A percentile compares a stretch with the other conserved stretches of the same genome.
Conservation (phyloP, 192 early-diverging fungal species). For the Coemansia sp. region DNA sequence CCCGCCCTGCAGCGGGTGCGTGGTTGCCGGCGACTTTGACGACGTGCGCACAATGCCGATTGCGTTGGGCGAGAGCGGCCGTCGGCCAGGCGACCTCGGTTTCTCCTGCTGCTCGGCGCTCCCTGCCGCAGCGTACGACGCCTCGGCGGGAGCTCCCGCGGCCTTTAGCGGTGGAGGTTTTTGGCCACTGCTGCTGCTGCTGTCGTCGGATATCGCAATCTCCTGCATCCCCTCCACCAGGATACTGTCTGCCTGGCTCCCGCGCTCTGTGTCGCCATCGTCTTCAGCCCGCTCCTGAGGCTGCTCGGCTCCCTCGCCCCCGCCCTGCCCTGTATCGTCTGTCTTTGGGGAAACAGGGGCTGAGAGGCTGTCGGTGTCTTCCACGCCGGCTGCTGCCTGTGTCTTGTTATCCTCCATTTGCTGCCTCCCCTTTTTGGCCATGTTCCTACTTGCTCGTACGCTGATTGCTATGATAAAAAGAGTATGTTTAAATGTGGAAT, state of each 20-base stretch:
- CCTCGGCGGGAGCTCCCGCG: not conserved
- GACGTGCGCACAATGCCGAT: constrained; percentile 20
- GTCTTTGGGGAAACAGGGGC: too few species aligned
- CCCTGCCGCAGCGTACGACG: not conserved
- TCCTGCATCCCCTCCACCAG: not conserved
- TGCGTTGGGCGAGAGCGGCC: constrained; percentile 9
- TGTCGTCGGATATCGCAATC: not conserved
- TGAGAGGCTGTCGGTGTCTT: too few species aligned
- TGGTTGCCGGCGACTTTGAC: constrained; percentile 21
- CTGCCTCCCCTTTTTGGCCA: too few species aligned
- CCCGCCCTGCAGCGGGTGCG: constrained; percentile 25
- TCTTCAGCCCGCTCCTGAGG: too few species aligned
- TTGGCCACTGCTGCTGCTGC: not conserved
- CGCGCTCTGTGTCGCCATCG: not conserved
- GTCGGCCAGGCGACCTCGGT: not conserved
- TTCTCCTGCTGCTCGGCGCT: not conserved
- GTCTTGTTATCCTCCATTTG: too few species aligned
- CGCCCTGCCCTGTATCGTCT: too few species aligned
- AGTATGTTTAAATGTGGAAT: too few species aligned
- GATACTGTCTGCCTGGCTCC: not conserved
- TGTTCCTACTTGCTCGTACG: too few species aligned
- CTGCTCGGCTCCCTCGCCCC: too few species aligned
- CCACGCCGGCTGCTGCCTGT: too few species aligned
- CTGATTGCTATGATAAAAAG: too few species aligned
- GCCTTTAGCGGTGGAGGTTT: not conserved